Conservation (phyloP, 352 stramenopile genomes). For the Pythium sukuiense region DNA sequence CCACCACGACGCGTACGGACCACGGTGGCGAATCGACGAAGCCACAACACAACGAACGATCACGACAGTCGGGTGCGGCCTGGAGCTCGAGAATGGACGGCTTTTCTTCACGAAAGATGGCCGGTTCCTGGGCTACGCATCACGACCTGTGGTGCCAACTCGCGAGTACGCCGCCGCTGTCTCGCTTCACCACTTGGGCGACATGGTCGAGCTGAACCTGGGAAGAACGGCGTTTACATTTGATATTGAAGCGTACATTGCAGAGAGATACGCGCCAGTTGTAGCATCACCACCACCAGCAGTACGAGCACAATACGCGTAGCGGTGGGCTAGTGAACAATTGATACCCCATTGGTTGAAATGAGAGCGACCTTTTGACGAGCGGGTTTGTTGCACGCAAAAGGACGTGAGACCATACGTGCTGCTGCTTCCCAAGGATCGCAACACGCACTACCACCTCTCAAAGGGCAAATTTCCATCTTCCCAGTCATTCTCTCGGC, state of each 20-base stretch:
- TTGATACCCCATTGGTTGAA: neutral
- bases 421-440: neutral
- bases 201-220: conserved; percentile 32
- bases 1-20: conserved; percentile 10
- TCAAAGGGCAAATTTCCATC: too few relatives aligned
- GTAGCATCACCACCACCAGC: neutral
- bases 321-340: too few relatives aligned
- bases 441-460: neutral
- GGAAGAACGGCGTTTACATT: conserved; percentile 30
- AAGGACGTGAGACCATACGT: neutral
- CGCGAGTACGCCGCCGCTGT: conserved; percentile 29
- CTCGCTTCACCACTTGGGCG: conserved; percentile 33
- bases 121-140: conserved; percentile 21
- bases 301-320: too few relatives aligned
- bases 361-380: neutral
- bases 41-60: neutral
- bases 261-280: neutral
- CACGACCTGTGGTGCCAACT: neutral
- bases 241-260: conserved; percentile 27
- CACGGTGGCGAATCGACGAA: conserved; percentile 4
- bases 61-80: conserved; percentile 30
- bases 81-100: conserved; percentile 9
- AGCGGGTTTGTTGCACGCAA: neutral
- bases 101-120: conserved; percentile 39
- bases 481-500: neutral